A percentile compares a stretch with the other conserved stretches of the same genome.
Evolutionary conservation across 2,329 filamentous ascomycete genomes (phyloP).

Genomic region (Trichophyton equinum): DNA sequence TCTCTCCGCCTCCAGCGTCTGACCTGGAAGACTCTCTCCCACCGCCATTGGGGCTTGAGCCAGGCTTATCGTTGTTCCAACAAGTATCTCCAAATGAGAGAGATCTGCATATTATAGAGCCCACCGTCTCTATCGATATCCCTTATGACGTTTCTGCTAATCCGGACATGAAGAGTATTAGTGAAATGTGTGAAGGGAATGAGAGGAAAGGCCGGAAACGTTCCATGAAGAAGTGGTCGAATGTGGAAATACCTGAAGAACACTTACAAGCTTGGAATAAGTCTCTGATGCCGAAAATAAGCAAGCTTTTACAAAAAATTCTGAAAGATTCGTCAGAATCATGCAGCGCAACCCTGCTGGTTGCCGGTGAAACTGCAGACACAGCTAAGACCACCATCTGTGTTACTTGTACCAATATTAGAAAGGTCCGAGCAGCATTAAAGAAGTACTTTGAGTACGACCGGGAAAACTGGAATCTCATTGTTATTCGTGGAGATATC

Average conservation of each 20-base stretch:
- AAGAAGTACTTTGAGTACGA: constrained; percentile 47
- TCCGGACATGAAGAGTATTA: constrained; percentile 11
- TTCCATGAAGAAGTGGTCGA: constrained; percentile 34
- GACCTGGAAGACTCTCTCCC: constrained; percentile 33
- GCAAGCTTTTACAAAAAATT: constrained; percentile 46
- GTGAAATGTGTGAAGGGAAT: constrained; percentile 15
- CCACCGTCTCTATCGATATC: constrained; percentile 10
- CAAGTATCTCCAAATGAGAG: constrained; percentile 12
- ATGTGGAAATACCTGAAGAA: constrained; percentile 42
- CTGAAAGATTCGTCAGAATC: constrained; percentile 49
- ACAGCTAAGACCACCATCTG: constrained; percentile 50
- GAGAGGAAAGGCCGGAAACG: constrained; percentile 28
- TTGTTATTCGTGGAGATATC: constrained; percentile 48
- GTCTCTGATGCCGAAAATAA: constrained; percentile 44
- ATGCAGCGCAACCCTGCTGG: constrained; percentile 48
- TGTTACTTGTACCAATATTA: constrained; percentile 48
- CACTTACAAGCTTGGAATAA: constrained; percentile 48
- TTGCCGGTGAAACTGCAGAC: constrained; percentile 46
- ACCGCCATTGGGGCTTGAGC: constrained; percentile 27
- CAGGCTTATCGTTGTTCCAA: constrained; percentile 5
- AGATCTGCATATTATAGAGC: constrained; percentile 5
- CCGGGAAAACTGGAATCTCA: constrained; percentile 44
- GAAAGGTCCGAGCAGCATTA: constrained; percentile 46
- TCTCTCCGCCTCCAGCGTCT: constrained; percentile 28
- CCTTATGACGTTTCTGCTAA: constrained; percentile 16